These are phyloP conservation scores for Suhomyces bokatorum DNA, from an alignment of 1,139 yeast genomes.

Conservation along the genomic window DNA sequence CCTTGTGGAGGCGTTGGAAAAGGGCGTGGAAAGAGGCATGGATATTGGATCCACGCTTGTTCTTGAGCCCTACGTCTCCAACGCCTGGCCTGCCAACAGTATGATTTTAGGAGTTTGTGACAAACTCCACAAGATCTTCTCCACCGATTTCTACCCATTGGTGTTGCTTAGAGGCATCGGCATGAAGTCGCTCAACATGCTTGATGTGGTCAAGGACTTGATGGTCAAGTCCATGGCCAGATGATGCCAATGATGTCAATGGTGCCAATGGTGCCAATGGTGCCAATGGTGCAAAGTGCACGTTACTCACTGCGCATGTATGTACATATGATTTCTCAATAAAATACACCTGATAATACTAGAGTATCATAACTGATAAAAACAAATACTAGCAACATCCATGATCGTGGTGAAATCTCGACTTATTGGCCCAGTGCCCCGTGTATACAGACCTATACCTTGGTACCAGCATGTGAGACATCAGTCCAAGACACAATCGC, in stretches of 20 bases:
- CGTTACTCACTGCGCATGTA: neutral
- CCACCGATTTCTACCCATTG: slow-evolving; percentile 70
- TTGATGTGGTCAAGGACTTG: slow-evolving; percentile 60
- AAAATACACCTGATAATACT: no score
- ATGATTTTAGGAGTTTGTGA: slow-evolving; percentile 85
- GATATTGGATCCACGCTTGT: slow-evolving; percentile 87
- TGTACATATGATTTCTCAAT: neutral
- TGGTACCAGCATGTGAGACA: neutral
- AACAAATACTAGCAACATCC: no score
- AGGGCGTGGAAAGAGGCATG: slow-evolving; percentile 72
- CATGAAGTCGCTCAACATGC: slow-evolving; percentile 60
- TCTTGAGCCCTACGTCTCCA: slow-evolving; percentile 82
- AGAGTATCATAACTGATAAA: no score
- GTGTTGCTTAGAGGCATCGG: slow-evolving; percentile 79
- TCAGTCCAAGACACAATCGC: neutral
- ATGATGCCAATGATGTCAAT: neutral
- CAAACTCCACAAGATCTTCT: slow-evolving; percentile 83
- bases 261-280: neutral
- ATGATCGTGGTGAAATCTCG: slow-evolving; percentile 14
- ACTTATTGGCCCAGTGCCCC: neutral
- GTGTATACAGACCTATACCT: neutral
- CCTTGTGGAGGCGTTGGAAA: slow-evolving; percentile 67
- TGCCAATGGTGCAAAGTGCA: neutral
- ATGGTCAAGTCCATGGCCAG: slow-evolving; percentile 34
- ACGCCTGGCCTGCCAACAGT: slow-evolving; percentile 79